These are phyloP conservation scores for Leccinum boreale DNA, from an alignment of 768 basidiomycete species.

Conservation along the genomic window DNA sequence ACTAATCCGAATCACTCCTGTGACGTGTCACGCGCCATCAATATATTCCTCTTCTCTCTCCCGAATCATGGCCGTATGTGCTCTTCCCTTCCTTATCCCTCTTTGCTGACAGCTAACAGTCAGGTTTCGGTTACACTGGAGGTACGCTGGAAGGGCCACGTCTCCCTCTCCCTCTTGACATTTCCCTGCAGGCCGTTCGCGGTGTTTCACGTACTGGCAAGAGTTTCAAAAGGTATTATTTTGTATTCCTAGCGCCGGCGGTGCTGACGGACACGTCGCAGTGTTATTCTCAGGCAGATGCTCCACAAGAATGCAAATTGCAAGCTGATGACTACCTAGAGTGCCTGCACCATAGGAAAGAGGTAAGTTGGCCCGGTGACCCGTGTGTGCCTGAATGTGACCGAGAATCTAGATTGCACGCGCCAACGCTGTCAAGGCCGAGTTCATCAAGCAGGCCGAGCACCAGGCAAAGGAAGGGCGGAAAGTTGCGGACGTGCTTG, in stretches of 20 bases:
- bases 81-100: neutral
- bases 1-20: slow-evolving; percentile 7
- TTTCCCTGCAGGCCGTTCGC: slow-evolving; percentile 58
- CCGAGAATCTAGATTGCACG: slow-evolving; percentile 48
- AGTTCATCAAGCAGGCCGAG: slow-evolving; percentile 65
- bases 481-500: slow-evolving; percentile 66
- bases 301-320: slow-evolving; percentile 65
- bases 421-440: slow-evolving; percentile 66
- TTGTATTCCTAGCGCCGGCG: neutral
- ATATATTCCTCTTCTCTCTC: neutral
- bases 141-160: slow-evolving; percentile 35
- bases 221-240: slow-evolving; percentile 68
- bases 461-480: slow-evolving; percentile 65
- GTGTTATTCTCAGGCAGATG: slow-evolving; percentile 85
- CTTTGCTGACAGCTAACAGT: slow-evolving; percentile 38
- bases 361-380: slow-evolving; percentile 48
- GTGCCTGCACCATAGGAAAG: slow-evolving; percentile 85
- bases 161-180: slow-evolving; percentile 1
- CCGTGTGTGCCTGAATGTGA: neutral
- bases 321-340: slow-evolving; percentile 87
- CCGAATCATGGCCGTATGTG: slow-evolving; percentile 38
- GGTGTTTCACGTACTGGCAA: slow-evolving; percentile 92
- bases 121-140: slow-evolving; percentile 63
- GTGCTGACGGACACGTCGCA: slow-evolving; percentile 28
- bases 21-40: slow-evolving; percentile 23